Evolutionary conservation across 1,284 basidiomycete genomes (phyloP), one percentile per base, ranked within the genome.

Genomic region (Sporisorium reilianum): DNA sequence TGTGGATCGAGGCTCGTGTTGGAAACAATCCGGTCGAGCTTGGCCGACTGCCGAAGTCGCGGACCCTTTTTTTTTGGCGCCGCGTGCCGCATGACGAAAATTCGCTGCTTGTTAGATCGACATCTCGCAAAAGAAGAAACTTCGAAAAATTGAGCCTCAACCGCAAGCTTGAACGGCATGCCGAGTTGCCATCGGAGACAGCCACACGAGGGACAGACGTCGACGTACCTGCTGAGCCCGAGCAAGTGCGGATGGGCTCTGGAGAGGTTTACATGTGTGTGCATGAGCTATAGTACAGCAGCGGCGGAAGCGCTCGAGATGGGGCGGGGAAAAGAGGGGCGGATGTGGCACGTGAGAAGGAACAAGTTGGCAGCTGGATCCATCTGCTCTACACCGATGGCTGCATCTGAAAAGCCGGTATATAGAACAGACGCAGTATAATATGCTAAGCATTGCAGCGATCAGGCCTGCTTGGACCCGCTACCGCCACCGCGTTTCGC

Each of bases 401-500:
- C n/a, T n/a, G n/a, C n/a, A n/a, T n/a, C n/a, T n/a, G n/a, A n/a
- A n/a, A n/a, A n/a, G n/a, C n/a, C n/a, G n/a, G n/a, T n/a, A n/a
- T n/a, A n/a, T n/a, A 30, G 28, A 30, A 30, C 28, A 30, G 28
- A 30, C 5, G 28, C 28, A 30, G n/a, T n/a, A n/a, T n/a, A n/a
- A n/a, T n/a, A n/a, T n/a, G n/a, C n/a, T 18, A 38, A n/a, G 14
- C 4, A 4, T 18, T 18, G 32, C 16, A 14, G 12, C 9, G 12
- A 42, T 66, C 52, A 68, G 40, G 49, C 45, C 46, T 42, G 23
- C 54, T 44, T 70, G 12, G 61, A 56, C 8, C 67, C 59, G 36
- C 65, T 56, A 23, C 55, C 61, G 16, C 59, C 58, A 7, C 40
- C 53, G 3, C 48, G 50, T 55, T 72, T 75, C 8, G 72, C 71